Evolutionary conservation across 2,329 filamentous ascomycete species (phyloP), one percentile per base, ranked within the genome.

Genomic region (Penicillium sp.): DNA sequence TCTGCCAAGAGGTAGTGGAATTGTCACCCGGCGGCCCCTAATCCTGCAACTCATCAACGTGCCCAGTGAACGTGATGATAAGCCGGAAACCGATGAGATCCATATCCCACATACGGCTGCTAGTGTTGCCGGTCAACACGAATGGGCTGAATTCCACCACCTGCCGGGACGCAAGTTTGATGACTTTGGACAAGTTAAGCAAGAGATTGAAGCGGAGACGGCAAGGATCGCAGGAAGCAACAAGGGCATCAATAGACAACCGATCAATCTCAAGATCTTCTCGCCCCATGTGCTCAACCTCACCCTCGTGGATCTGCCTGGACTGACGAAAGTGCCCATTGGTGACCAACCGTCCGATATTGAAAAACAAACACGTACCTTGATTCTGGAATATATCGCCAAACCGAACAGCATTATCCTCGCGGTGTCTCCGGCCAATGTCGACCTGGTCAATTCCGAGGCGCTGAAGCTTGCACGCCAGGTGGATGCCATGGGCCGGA

Each of bases 11-110:
- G 94, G 94, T 70, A 96, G 91, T 74, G 94, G 94, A 75, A 97
- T 99, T 76, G 93, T 97, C 63, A 99, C 94, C 57, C 86, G 94
- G 61, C 86, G 94, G 70, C 94, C 94, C 57, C 84, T 99, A 69
- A 97, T 99, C 69, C 86, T 99, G 59, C 94, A 99, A 77, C 89
- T 99, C 72, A 97, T 99, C 86, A 99, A 99, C 73, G 88, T 99
- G 55, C 90, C 91, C 50, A 85, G 82, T 68, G 85, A 88, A 61
- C 81, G 84, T 57, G 86, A 89, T 57, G 90, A 96, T 69, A 85
- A 85, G 61, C 80, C 83, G 58, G 86, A 86, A 47, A 78, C 83
- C 62, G 85, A 91, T 68, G 85, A 87, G 63, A 74, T 85, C 29
- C 81, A 86, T 67, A 81, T 89, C 48, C 89, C 89, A 47, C 93